Evolutionary conservation across 208 protist genomes (phyloP).

Genomic region (Angomonas desouzai): DNA sequence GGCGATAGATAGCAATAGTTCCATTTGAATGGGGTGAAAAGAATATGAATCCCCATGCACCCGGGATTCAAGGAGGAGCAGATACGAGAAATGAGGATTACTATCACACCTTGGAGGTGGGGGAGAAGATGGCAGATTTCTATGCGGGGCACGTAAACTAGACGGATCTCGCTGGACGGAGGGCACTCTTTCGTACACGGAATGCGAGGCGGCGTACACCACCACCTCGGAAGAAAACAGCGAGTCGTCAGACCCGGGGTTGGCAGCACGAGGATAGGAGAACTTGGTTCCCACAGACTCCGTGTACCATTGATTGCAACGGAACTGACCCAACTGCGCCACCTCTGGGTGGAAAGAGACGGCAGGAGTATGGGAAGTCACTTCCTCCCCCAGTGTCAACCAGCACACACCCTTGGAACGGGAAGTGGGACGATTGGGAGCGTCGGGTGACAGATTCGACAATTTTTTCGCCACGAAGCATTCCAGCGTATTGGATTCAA

Average conservation of each 20-base stretch:
- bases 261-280: neutral
- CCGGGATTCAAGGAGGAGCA: neutral
- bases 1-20: neutral
- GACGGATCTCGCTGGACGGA: neutral
- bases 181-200: neutral
- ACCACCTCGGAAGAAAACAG: conserved; percentile 5
- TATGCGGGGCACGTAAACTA: neutral
- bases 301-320: neutral
- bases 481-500: neutral
- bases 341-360: neutral
- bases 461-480: conserved; percentile 6
- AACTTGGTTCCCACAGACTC: neutral
- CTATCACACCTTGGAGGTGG: neutral
- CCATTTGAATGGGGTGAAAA: too few species aligned
- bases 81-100: neutral
- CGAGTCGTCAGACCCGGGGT: neutral
- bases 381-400: neutral
- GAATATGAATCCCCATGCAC: too few species aligned
- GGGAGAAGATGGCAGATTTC: too few species aligned
- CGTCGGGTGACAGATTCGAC: too few species aligned
- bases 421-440: neutral
- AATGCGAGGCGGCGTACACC: neutral
- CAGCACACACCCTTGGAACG: conserved; percentile 1
- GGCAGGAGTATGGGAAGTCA: neutral
- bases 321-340: neutral